Evolutionary conservation across 495 filamentous ascomycete genomes (phyloP).

Genomic region (Platismatia glauca): DNA sequence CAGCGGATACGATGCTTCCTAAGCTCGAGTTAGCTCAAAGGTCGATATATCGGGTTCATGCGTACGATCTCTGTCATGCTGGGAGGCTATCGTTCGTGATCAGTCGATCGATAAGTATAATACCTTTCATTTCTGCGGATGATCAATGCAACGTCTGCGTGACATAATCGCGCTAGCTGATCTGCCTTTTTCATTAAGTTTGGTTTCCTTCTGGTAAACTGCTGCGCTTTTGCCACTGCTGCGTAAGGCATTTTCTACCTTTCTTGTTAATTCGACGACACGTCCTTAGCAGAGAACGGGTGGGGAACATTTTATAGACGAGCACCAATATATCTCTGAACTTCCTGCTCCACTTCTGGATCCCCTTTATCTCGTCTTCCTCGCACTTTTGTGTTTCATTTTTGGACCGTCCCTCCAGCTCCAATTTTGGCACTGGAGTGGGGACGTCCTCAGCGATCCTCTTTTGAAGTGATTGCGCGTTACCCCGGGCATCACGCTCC

Average conservation of each 20-base stretch:
- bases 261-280: background rate
- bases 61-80: too few relatives aligned
- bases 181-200: constrained; percentile 21
- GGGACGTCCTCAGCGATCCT: background rate
- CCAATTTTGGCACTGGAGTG: background rate
- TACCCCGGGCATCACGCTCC: background rate
- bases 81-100: too few relatives aligned
- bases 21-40: background rate
- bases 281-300: background rate
- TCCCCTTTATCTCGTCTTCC: constrained; percentile 2
- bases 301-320: background rate
- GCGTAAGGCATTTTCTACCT: constrained; percentile 11
- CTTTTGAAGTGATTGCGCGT: background rate
- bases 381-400: background rate
- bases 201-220: constrained; percentile 22
- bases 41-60: background rate
- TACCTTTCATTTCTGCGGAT: too few relatives aligned
- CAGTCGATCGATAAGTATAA: too few relatives aligned
- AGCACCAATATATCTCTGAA: background rate
- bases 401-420: background rate
- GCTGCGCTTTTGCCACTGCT: constrained; percentile 18
- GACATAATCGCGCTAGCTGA: too few relatives aligned
- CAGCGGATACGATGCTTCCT: too few relatives aligned
- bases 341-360: background rate
- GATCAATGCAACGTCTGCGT: too few relatives aligned